Conservation (phyloP, 345 rosid genomes). For the Salix dunnii region DNA sequence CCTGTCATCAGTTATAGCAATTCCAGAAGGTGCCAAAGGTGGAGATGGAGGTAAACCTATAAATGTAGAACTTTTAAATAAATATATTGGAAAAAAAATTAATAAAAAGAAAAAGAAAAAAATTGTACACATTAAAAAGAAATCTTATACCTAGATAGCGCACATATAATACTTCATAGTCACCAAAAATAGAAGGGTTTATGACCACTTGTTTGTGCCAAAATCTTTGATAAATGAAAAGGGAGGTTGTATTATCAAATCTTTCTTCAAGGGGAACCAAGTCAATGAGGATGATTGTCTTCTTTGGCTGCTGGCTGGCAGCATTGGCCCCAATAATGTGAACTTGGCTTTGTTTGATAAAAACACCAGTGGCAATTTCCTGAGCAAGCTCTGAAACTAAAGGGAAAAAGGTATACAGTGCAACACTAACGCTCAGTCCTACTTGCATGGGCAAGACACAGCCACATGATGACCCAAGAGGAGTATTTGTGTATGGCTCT, state of each 20-base stretch:
- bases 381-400: constrained; percentile 81
- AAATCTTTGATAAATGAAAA: constrained; percentile 76
- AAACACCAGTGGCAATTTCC: constrained; percentile 78
- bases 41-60: constrained; percentile 91
- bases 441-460: constrained; percentile 96
- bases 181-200: constrained; percentile 59
- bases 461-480: constrained; percentile 91
- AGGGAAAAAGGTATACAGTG: constrained; percentile 90
- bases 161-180: constrained; percentile 75
- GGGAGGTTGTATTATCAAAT: constrained; percentile 75
- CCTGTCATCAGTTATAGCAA: constrained; percentile 51
- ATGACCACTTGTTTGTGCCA: constrained; percentile 73
- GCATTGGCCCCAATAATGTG: constrained; percentile 92
- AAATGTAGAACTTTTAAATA: constrained; percentile 15
- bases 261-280: constrained; percentile 79
- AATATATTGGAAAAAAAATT: background rate
- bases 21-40: constrained; percentile 56
- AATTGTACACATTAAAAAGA: constrained; percentile 1
- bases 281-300: constrained; percentile 75
- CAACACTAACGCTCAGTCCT: constrained; percentile 69
- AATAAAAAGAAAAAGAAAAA: background rate
- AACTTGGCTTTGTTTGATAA: constrained; percentile 95
- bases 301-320: constrained; percentile 76
- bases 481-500: constrained; percentile 84
- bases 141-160: constrained; percentile 60